Evolutionary conservation across 108 stramenopile genomes (phyloP).

Genomic region (Nitzschia inconspicua): DNA sequence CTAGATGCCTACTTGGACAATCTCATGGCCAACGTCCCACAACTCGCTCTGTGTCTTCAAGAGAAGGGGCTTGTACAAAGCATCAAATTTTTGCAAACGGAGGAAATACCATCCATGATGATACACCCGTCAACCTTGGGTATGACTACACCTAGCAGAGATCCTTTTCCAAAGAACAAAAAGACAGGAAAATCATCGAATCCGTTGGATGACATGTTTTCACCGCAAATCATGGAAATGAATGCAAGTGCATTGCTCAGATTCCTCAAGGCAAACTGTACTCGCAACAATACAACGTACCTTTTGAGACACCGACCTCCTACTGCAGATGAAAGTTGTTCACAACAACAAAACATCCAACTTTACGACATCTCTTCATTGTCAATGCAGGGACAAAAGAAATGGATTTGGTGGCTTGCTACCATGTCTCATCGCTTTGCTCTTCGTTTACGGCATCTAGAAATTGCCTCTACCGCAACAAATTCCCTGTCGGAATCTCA

Average conservation of each 20-base stretch:
- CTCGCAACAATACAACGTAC: slow-evolving; percentile 75
- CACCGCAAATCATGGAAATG: slow-evolving; percentile 82
- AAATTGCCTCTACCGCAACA: slow-evolving; percentile 14
- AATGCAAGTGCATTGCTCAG: slow-evolving; percentile 75
- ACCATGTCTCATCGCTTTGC: slow-evolving; percentile 84
- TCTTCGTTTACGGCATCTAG: slow-evolving; percentile 61
- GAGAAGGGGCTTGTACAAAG: slow-evolving; percentile 82
- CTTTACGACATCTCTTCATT: slow-evolving; percentile 79
- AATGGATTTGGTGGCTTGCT: slow-evolving; percentile 88
- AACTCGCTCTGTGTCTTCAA: slow-evolving; percentile 73
- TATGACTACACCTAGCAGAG: slow-evolving; percentile 23
- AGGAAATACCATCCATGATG: slow-evolving; percentile 72
- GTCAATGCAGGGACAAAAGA: slow-evolving; percentile 66
- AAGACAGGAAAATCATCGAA: not conserved
- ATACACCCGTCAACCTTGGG: slow-evolving; percentile 71
- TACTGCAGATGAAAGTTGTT: not conserved
- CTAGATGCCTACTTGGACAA: slow-evolving; percentile 84
- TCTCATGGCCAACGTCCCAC: slow-evolving; percentile 86
- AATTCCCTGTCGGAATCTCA: slow-evolving; percentile 16
- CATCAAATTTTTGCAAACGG: slow-evolving; percentile 69
- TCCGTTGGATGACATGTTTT: slow-evolving; percentile 59
- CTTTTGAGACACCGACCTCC: slow-evolving; percentile 47
- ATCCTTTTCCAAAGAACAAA: not conserved
- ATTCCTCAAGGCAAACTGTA: slow-evolving; percentile 83
- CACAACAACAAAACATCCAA: slow-evolving; percentile 61